phyloP scores from a whole-genome alignment of 495 filamentous ascomycete species.

The Aspergillus olivimuriae region DNA sequence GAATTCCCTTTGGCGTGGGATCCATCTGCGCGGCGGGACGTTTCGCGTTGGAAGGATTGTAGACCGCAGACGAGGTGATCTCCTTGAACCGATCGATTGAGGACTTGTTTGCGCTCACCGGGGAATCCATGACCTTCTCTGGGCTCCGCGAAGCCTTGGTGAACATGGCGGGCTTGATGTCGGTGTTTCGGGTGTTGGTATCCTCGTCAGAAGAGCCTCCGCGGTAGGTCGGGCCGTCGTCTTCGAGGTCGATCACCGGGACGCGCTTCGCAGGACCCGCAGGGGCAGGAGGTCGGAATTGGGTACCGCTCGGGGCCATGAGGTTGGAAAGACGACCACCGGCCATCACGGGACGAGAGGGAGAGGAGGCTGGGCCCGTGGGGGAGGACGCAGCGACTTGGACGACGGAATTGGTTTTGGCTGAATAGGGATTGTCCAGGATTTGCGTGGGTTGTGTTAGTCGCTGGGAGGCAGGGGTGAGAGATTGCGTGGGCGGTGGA shows the following conservation, averaged over 20 bases:
- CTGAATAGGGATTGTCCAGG: slow-evolving; percentile 32
- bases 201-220: slow-evolving; percentile 56
- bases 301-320: slow-evolving; percentile 76
- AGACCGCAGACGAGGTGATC: slow-evolving; percentile 41
- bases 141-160: slow-evolving; percentile 29
- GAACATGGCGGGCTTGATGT: slow-evolving; percentile 69
- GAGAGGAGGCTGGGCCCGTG: slow-evolving; percentile 44
- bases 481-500: slow-evolving; percentile 20
- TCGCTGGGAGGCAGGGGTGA: slow-evolving; percentile 34
- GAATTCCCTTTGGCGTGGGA: slow-evolving; percentile 32
- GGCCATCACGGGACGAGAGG: slow-evolving; percentile 25
- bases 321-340: slow-evolving; percentile 45
- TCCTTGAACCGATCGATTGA: slow-evolving; percentile 39
- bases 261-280: slow-evolving; percentile 29
- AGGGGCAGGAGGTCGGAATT: slow-evolving; percentile 52
- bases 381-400: slow-evolving; percentile 86
- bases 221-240: slow-evolving; percentile 52
- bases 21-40: slow-evolving; percentile 43
- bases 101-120: slow-evolving; percentile 18
- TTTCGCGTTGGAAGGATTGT: slow-evolving; percentile 39
- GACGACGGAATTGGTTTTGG: slow-evolving; percentile 44
- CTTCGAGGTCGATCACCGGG: slow-evolving; percentile 42
- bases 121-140: slow-evolving; percentile 34
- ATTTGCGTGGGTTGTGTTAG: slow-evolving; percentile 71
- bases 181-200: slow-evolving; percentile 36